Evolutionary conservation across 306 rosid species (phyloP).

Genomic region (Castanea sativa): DNA sequence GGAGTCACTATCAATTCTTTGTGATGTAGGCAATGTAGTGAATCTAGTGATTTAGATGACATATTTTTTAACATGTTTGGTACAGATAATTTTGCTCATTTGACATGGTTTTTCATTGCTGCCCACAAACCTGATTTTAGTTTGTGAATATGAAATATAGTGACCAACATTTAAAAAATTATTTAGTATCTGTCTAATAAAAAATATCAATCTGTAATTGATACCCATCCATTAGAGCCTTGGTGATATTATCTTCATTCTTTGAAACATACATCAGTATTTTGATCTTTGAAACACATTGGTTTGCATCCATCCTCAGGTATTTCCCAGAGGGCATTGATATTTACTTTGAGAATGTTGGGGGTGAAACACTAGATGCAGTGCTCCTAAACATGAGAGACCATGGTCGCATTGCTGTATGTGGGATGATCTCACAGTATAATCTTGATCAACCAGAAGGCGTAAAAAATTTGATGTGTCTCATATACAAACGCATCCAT

Average conservation of each 20-base stretch:
- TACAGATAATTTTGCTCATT: neutral
- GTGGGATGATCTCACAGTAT: conserved; percentile 25
- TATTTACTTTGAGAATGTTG: conserved; percentile 21
- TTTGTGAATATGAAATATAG: neutral
- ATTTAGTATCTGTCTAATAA: neutral
- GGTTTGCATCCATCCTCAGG: neutral
- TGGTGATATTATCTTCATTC: no score
- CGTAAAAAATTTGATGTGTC: neutral
- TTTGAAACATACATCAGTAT: no score
- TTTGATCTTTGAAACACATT: no score
- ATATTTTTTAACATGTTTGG: no score
- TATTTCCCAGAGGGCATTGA: conserved; percentile 24
- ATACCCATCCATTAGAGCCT: neutral
- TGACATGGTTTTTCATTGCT: neutral
- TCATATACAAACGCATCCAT: conserved; percentile 7
- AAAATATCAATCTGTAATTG: neutral
- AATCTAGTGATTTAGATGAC: neutral
- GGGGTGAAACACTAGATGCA: conserved; percentile 20
- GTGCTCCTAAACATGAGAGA: conserved; percentile 19
- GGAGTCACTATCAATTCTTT: neutral
- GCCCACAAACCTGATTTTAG: neutral
- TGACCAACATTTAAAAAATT: neutral
- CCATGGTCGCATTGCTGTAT: conserved; percentile 18
- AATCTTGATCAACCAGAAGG: conserved; percentile 11
- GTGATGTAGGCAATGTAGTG: neutral